phyloP scores from a whole-genome alignment of 208 protist species.

The Porcisia deanei region DNA sequence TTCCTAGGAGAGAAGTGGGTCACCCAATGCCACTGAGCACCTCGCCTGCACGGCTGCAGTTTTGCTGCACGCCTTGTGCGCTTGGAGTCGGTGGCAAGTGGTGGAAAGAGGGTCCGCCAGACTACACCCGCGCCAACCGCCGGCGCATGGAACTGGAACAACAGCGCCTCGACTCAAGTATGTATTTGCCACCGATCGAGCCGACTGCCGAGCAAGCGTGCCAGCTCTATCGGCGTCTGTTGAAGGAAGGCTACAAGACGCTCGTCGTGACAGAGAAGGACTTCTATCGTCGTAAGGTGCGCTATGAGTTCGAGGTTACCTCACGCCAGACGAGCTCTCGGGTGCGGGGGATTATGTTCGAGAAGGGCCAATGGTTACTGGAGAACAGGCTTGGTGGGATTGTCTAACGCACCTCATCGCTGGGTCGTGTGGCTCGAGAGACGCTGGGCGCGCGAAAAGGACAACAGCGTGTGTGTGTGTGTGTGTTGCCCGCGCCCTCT shows the following conservation, averaged over 20 bases:
- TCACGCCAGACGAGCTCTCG: conserved; percentile 81
- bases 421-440: neutral
- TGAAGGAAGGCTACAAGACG: conserved; percentile 51
- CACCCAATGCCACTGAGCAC: conserved; percentile 23
- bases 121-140: conserved; percentile 72
- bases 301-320: conserved; percentile 88
- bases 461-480: neutral
- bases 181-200: conserved; percentile 66
- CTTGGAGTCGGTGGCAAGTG: conserved; percentile 38
- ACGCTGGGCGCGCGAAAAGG: neutral
- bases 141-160: conserved; percentile 63
- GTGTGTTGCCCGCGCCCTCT: neutral
- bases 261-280: conserved; percentile 78
- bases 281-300: conserved; percentile 72
- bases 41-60: conserved; percentile 26
- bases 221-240: conserved; percentile 66
- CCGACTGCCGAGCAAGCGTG: conserved; percentile 67
- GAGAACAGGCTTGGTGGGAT: conserved; percentile 83
- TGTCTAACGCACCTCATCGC: conserved; percentile 32
- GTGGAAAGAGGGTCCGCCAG: conserved; percentile 77
- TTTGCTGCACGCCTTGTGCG: conserved; percentile 22
- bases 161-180: conserved; percentile 55
- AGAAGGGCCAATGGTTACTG: conserved; percentile 85
- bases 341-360: conserved; percentile 91
- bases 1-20: too few relatives aligned